phyloP scores from a whole-genome alignment of 2,329 filamentous ascomycete species.

The Nannizziopsis arthrosporioides region DNA sequence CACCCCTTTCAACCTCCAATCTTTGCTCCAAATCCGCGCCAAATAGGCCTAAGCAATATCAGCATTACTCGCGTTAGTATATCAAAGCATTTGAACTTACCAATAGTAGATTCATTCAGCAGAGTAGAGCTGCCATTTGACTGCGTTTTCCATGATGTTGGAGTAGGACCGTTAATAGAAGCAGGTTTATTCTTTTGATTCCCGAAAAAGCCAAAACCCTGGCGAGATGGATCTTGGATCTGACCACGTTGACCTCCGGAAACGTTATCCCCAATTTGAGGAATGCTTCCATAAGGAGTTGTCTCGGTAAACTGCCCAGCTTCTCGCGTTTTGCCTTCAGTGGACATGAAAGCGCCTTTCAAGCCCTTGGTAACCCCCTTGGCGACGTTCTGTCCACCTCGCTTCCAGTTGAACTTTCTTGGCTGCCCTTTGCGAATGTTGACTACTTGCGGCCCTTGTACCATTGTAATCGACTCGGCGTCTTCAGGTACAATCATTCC shows the following conservation, averaged over 20 bases:
- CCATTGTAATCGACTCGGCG: conserved; percentile 45
- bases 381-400: conserved; percentile 82
- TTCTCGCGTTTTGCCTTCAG: conserved; percentile 44
- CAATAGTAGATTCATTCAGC: conserved; percentile 24
- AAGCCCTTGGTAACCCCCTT: conserved; percentile 91
- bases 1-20: conserved; percentile 74
- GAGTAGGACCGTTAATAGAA: too few species aligned
- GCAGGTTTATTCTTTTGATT: conserved; percentile 35
- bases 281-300: conserved; percentile 53
- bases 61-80: conserved; percentile 2
- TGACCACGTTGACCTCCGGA: conserved; percentile 28
- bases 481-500: conserved; percentile 51
- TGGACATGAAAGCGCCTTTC: conserved; percentile 76
- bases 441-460: conserved; percentile 77
- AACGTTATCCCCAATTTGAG: conserved; percentile 11
- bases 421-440: conserved; percentile 88
- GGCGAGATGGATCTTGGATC: conserved; percentile 38
- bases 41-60: conserved; percentile 49
- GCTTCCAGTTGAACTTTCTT: conserved; percentile 99
- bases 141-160: conserved; percentile 28
- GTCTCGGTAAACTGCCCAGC: conserved; percentile 49
- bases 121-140: conserved; percentile 35
- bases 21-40: conserved; percentile 80
- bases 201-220: conserved; percentile 61
- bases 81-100: conserved; percentile 24